Evolutionary conservation across 495 filamentous ascomycete species (phyloP), one percentile per base, ranked within the genome.

Genomic region (Xylaria intraflava): DNA sequence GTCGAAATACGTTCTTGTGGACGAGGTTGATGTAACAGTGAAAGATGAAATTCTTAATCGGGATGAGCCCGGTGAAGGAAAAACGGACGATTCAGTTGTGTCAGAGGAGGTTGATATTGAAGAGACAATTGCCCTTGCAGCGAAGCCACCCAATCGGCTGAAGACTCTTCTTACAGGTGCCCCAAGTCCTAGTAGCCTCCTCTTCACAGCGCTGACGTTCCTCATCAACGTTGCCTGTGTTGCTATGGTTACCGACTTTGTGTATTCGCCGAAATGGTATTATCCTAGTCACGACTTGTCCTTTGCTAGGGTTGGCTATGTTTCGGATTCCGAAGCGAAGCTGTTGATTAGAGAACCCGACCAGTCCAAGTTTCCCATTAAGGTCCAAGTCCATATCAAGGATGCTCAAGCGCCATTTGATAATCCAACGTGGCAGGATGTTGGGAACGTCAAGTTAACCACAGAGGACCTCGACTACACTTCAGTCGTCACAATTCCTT

Each of bases 261-360:
- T 90, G 9, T 86, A 86, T 57, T 78, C 85, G 12, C 87, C 84
- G 5, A 73, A 78, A 9, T 68, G 83, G 36, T 74, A 85, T 35
- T 75, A 95, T 65, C 80, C 83, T 0, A 83, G 70, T 20, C 65
- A 85, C n/a, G 84, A 94, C 56, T 76, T 93, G 10, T 83, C 89
- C 0, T 94, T 98, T 62, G 84, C 84, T 16, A 78, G 92, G 12
- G 72, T 95, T 27, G 93, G 93, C 12, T 89, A 91, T 66, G 84
- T 96, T 22, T 93, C 90, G 2, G 80, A 87, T 2, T 83, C 75
- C 3, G 86, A 82, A 16, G 93, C 93, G 14, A 90, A 82, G 50
- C 67, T 98, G 33, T 72, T 98, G 33, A 76, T 96, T 29, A 80
- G 93, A 31, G 93, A 96, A 72, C 89, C 91, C 0, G 78, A 94